Base-by-base conservation (phyloP, 148 eudicot genomes). In the Polygonum aviculare region DNA sequence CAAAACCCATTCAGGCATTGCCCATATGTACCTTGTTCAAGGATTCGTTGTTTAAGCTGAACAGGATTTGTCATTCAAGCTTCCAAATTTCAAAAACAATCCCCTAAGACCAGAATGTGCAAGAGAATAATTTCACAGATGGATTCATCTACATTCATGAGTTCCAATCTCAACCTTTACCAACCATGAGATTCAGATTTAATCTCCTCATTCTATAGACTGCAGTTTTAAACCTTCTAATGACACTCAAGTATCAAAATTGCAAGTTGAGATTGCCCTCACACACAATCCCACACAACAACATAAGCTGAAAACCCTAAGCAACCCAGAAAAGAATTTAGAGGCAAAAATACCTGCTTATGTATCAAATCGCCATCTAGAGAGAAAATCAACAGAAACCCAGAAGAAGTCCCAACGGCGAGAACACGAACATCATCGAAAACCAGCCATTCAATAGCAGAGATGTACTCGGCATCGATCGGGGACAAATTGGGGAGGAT, bases 391-490 rank as follows among this genome's bases (percentile, higher is more conserved):
- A 92, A 74, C 77, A 92, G 76, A 44, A 84, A 92, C 36, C 99
- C 99, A 79, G 87, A 81, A 22, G 96, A 92, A 72, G 96, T 95
- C 26, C 96, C 99, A 55, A 87, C 76, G 14, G 90, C 97, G 70
- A 95, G 89, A 72, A 87, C 99, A 22, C 93, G 79, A 52, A 89
- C 41, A 59, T 88, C 90, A 57, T 88, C 94, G 73, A 90, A 95
- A 63, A 88, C 97, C 73, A 95, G 80, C 97, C 99, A 95, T 81
- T 92, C 94, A 45, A 95, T 75, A 15, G 97, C 94, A 52, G 85
- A 77, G 16, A 95, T 78, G 77, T 41, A 88, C 84, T 95, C 99
- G 49, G 88, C 88, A 79, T 93, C 88, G 63, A 95, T 93, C 0
- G 94, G 97, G 75, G 90, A 89, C 22, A 95, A 77, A 6, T 82